Evolutionary conservation across 257 asterid genomes (phyloP), one percentile per base, ranked within the genome.

Genomic region (Nicotiana otophora): DNA sequence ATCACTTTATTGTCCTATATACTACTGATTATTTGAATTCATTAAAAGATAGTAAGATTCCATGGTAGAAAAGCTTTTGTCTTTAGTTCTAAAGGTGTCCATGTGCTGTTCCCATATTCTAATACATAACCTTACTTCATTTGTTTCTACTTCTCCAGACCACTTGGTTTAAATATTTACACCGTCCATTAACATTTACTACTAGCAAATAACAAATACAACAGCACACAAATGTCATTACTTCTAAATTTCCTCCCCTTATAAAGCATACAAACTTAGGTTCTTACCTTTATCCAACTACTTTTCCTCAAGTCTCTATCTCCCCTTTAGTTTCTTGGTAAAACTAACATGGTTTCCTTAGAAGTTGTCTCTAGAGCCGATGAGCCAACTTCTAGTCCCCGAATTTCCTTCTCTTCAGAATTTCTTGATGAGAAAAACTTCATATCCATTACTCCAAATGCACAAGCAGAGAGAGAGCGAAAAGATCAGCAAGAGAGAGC

Each of bases 331-430:
- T n/a, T 70, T 68, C 81, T 12, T 74, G 33, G 36, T 63, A 70
- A 70, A 28, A 12, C 30, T 33, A 83, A 68, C 81, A 93, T 93
- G 98, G 94, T 82, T 42, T 85, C 93, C 58, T 19, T 67, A 28
- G 88, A 91, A 78, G 53, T 55, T 36, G 68, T 72, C 28, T 51
- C 90, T 65, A 82, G 84, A 62, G 31, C 72, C 62, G 33, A 72
- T 1, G 94, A 89, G 23, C 82, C 87, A 2, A 86, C 20, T 11
- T 86, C 88, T 19, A 85, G 93, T 81, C 92, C 93, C 5, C 88
- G 98, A 26, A 85, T 94, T 55, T 94, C 98, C 1, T 92, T 95
- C 92, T 95, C 99, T 16, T 90, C 94, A 7, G 99, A 95, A 28
- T 92, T 94, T 60, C 92, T 94, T 28, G 97, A 94, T 77, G 97